Conservation (phyloP, 352 stramenopile genomes). For the Pythium coloratum region DNA sequence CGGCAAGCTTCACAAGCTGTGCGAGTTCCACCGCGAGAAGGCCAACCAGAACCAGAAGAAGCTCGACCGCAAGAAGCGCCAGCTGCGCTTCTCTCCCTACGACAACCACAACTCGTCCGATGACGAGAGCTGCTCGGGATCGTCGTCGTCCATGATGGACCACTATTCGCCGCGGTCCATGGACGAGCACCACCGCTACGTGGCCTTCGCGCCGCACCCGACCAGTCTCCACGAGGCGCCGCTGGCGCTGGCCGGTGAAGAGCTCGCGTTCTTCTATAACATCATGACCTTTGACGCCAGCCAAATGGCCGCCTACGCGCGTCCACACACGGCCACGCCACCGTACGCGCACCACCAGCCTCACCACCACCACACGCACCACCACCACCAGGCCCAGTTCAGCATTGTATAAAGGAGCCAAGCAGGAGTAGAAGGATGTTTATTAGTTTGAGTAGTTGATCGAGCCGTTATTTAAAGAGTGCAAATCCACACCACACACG, state of each 20-base stretch:
- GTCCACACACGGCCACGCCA: too few species aligned
- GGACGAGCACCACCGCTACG: constrained; percentile 29
- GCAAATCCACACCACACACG: constrained; percentile 4
- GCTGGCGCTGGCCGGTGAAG: constrained; percentile 54
- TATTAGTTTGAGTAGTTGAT: constrained; percentile 4
- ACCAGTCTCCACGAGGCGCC: constrained; percentile 70
- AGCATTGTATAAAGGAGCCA: constrained; percentile 17
- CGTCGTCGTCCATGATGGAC: not conserved
- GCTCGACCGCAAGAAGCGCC: constrained; percentile 82
- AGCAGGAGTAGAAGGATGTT: not conserved
- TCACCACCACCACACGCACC: constrained; percentile 8
- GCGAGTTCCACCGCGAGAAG: constrained; percentile 83
- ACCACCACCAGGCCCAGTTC: constrained; percentile 29
- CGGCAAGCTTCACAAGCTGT: constrained; percentile 83
- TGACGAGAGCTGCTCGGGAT: constrained; percentile 28
- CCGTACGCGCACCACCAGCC: constrained; percentile 14
- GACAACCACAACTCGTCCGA: constrained; percentile 37
- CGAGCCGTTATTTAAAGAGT: constrained; percentile 22
- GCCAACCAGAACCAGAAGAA: constrained; percentile 88
- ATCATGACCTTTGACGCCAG: constrained; percentile 70
- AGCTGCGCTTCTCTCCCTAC: constrained; percentile 54
- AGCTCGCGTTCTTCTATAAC: constrained; percentile 78
- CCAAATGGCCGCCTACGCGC: constrained; percentile 17
- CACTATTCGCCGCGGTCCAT: constrained; percentile 50
- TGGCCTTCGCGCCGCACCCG: constrained; percentile 37